Evolutionary conservation across 768 basidiomycete species (phyloP), one percentile per base, ranked within the genome.

Genomic region (Collybiopsis confluens): DNA sequence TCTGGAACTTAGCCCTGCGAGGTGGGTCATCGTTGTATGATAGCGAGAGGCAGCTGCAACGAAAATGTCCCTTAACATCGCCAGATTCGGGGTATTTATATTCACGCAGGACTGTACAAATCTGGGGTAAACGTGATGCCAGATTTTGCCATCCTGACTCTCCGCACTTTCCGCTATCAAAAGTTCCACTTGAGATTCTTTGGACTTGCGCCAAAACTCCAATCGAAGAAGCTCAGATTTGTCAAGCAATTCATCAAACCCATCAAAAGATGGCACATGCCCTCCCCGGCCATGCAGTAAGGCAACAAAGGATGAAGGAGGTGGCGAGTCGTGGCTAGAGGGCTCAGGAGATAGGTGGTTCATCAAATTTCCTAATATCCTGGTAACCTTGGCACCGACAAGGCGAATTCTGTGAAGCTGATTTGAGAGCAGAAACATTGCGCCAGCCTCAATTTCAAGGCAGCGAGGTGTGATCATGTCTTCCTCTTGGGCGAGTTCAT

Each of bases 391-490:
- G 27, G 86, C 77, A 1, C 88, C 92, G 18, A 77, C 74, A 13
- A 70, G 70, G 45, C 81, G 79, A 8, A 89, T 77, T 2, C 70
- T 55, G 45, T 73, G 66, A 26, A 65, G 65, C 55, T 80, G 78
- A 50, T 85, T 78, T 11, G 86, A 75, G 52, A 94, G 73, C 48
- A 95, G 69, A 64, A 95, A 93, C 40, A 95, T 64, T 1, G 81
- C 80, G 1, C 85, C 90, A 0, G 83, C 81, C 57, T 87, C 83
- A 26, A 93, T 76, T 56, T 89, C 84, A 41, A 73, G 76, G 20
- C 81, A 72, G 45, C 81, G 75, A 1, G 74, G 67, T 10, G 73
- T 54, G 35, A 83, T 67, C 27, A 61, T 60, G 45, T 76, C 70
- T 36, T 76, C 61, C 20, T 78, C 73, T 49, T 76, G 77, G 9